These are phyloP conservation scores for Aureobasidium sp. DNA, from an alignment of 2,329 filamentous ascomycete genomes.

Conservation along the genomic window DNA sequence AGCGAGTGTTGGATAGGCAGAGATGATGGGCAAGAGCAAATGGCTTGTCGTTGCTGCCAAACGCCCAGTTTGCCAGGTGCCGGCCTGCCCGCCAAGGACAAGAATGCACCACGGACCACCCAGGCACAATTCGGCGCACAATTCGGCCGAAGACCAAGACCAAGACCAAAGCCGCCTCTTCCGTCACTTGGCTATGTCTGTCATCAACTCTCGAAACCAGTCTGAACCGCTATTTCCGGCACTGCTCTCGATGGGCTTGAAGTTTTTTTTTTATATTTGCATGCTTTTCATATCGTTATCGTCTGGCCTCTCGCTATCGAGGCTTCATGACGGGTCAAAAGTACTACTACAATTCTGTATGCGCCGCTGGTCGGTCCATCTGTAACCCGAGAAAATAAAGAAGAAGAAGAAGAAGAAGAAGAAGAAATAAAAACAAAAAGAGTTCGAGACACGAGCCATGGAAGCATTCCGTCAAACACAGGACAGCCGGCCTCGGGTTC, in stretches of 20 bases:
- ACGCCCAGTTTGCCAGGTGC: background rate
- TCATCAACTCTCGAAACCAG: background rate
- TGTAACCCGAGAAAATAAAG: background rate
- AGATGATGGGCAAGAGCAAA: background rate
- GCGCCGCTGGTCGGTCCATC: background rate
- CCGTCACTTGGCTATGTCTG: background rate
- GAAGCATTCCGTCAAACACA: slow-evolving; percentile 1
- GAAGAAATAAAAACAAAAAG: background rate
- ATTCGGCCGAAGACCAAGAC: no score
- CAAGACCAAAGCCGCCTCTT: background rate
- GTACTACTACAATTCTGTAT: slow-evolving; percentile 9
- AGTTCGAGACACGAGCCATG: background rate
- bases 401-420: background rate
- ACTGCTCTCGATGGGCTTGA: background rate
- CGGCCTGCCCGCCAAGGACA: background rate
- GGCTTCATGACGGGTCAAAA: background rate
- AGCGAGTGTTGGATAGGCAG: slow-evolving; percentile 9
- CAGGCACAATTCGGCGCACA: no score
- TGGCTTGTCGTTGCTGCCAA: background rate
- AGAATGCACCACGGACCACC: background rate
- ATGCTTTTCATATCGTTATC: slow-evolving; percentile 5
- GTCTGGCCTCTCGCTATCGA: background rate
- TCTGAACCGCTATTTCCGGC: background rate
- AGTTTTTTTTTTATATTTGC: background rate
- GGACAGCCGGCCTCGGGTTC: background rate